These are phyloP conservation scores for Dioszegia crocea DNA, from an alignment of 768 basidiomycete species.

Conservation along the genomic window DNA sequence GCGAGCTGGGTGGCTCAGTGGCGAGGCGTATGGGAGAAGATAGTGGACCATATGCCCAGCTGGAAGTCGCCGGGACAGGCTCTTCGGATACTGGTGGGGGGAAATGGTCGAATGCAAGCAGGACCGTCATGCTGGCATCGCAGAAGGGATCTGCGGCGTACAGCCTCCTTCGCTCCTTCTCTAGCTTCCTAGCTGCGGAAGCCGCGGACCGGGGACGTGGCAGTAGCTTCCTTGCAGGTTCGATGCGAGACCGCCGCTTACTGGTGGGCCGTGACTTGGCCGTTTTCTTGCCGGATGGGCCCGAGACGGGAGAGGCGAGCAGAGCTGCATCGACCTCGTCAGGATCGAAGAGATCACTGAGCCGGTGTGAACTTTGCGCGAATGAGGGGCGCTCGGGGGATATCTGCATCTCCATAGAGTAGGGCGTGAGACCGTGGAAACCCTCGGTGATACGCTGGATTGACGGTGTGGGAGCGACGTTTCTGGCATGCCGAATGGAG, in stretches of 20 bases:
- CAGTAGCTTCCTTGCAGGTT: background rate
- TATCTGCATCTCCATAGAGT: background rate
- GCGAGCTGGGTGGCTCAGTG: background rate
- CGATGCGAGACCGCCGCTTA: background rate
- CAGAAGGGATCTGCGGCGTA: constrained; percentile 1
- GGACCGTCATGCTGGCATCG: too few relatives aligned
- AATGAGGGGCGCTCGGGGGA: background rate
- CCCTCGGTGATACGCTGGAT: constrained; percentile 8
- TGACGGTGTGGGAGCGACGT: constrained; percentile 1
- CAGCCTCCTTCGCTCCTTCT: background rate
- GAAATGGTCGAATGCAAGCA: background rate
- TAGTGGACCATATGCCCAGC: constrained; percentile 2
- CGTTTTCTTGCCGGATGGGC: background rate
- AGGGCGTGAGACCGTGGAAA: constrained; percentile 1
- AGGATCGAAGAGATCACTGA: background rate
- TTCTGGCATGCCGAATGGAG: background rate
- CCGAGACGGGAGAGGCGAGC: background rate
- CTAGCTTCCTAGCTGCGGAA: background rate
- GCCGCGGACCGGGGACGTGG: too few relatives aligned
- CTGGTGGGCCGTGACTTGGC: background rate
- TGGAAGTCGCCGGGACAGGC: background rate
- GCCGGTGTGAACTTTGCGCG: background rate
- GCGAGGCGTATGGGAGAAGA: constrained; percentile 3
- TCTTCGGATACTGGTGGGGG: background rate
- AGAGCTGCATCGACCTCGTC: background rate